phyloP scores from a whole-genome alignment of 2,329 filamentous ascomycete species.

The Ascochyta viciae-villosae region DNA sequence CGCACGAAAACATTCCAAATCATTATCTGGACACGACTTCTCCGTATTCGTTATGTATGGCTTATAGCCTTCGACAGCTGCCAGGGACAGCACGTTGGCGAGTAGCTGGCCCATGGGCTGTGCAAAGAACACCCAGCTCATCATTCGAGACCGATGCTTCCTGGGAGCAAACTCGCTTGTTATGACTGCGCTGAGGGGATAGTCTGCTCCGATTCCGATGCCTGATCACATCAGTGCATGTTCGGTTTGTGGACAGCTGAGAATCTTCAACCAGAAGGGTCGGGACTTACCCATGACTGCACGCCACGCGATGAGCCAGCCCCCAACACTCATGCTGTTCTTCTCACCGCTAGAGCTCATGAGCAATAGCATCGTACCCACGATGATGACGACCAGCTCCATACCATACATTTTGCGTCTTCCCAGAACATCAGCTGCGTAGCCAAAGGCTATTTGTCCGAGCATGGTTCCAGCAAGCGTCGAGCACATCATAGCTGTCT shows the following conservation, averaged over 20 bases:
- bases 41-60: slow-evolving; percentile 29
- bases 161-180: slow-evolving; percentile 50
- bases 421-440: slow-evolving; percentile 48
- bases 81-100: slow-evolving; percentile 40
- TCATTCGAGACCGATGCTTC: slow-evolving; percentile 49
- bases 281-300: slow-evolving; percentile 46
- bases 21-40: slow-evolving; percentile 24
- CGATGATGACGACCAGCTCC: slow-evolving; percentile 51
- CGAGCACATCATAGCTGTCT: slow-evolving; percentile 49
- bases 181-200: slow-evolving; percentile 49
- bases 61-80: slow-evolving; percentile 36
- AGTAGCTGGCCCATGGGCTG: slow-evolving; percentile 51
- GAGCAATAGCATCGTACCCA: slow-evolving; percentile 49
- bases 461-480: slow-evolving; percentile 51
- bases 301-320: slow-evolving; percentile 51
- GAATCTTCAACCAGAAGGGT: too few relatives aligned
- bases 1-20: slow-evolving; percentile 35
- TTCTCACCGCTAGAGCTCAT: slow-evolving; percentile 47
- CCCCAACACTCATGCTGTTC: slow-evolving; percentile 47
- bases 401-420: slow-evolving; percentile 51
- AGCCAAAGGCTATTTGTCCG: slow-evolving; percentile 49
- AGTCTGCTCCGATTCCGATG: slow-evolving; percentile 49
- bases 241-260: neutral
- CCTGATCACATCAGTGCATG: slow-evolving; percentile 11
- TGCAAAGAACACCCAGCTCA: slow-evolving; percentile 52